Conservation (phyloP, 352 stramenopile genomes). For the Phytophthora macrochlamydospora region DNA sequence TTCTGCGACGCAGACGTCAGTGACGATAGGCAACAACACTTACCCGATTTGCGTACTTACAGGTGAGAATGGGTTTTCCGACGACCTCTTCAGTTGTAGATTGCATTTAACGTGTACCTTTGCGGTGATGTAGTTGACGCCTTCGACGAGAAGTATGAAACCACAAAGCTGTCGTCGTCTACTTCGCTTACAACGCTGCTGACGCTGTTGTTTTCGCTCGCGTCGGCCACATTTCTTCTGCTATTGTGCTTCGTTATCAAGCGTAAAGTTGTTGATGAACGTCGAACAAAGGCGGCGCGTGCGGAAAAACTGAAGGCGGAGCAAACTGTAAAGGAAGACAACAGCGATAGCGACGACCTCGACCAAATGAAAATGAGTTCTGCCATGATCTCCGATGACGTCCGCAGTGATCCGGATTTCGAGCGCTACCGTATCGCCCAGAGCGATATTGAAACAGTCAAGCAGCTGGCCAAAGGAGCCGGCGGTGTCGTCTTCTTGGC, state of each 20-base stretch:
- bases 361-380: conserved; percentile 34
- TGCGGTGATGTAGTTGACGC: conserved; percentile 9
- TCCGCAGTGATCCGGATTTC: conserved; percentile 56
- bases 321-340: conserved; percentile 10
- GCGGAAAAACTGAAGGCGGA: conserved; percentile 23
- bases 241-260: conserved; percentile 33
- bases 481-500: conserved; percentile 61
- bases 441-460: conserved; percentile 38
- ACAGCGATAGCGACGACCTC: conserved; percentile 27
- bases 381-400: conserved; percentile 43
- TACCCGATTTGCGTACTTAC: conserved; percentile 36
- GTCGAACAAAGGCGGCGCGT: conserved; percentile 20
- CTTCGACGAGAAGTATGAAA: conserved; percentile 30
- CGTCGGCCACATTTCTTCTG: conserved; percentile 20
- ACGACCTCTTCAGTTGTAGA: too few species aligned
- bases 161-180: conserved; percentile 21
- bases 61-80: conserved; percentile 9
- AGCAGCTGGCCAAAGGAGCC: conserved; percentile 54
- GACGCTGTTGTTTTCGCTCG: conserved; percentile 24
- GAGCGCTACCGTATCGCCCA: conserved; percentile 54
- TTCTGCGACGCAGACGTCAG: conserved; percentile 2
- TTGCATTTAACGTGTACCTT: neutral
- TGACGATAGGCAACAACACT: conserved; percentile 23
- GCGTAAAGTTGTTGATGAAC: conserved; percentile 32
- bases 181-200: conserved; percentile 28